A percentile compares a stretch with the other conserved stretches of the same genome.
These are phyloP conservation scores for Fusarium sambucinum DNA, from an alignment of 2,329 filamentous ascomycete species.

Conservation along the genomic window DNA sequence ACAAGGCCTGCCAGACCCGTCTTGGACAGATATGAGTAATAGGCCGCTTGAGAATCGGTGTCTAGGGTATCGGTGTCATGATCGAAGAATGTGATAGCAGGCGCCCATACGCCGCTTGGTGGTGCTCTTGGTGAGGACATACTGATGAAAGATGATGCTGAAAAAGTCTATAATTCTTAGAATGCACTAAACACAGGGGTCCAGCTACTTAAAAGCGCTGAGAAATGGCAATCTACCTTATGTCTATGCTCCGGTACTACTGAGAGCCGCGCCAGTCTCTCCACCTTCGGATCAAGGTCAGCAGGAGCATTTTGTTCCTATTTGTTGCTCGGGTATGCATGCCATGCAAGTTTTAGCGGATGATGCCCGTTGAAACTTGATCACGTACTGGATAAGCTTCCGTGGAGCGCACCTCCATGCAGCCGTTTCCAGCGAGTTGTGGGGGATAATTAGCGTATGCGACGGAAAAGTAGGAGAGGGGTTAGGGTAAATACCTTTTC, in stretches of 20 bases:
- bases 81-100: slow-evolving; percentile 67
- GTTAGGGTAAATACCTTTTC: slow-evolving; percentile 12
- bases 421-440: neutral
- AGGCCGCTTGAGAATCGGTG: slow-evolving; percentile 60
- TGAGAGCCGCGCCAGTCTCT: neutral
- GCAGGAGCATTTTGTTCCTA: neutral
- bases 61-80: slow-evolving; percentile 62
- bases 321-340: neutral
- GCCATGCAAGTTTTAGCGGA: neutral
- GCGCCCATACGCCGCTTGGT: slow-evolving; percentile 62
- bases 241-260: neutral
- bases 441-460: neutral
- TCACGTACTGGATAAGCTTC: neutral
- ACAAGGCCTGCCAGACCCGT: slow-evolving; percentile 65
- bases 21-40: slow-evolving; percentile 64
- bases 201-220: slow-evolving; percentile 37
- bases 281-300: neutral
- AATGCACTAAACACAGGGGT: neutral
- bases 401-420: neutral
- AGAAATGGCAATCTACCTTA: neutral
- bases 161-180: neutral
- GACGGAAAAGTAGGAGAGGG: slow-evolving; percentile 13
- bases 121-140: slow-evolving; percentile 40
- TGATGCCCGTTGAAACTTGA: neutral
- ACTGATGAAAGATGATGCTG: neutral